Evolutionary conservation across 2,329 filamentous ascomycete genomes (phyloP), one percentile per base, ranked within the genome.

Genomic region (Rachicladosporium sp.): DNA sequence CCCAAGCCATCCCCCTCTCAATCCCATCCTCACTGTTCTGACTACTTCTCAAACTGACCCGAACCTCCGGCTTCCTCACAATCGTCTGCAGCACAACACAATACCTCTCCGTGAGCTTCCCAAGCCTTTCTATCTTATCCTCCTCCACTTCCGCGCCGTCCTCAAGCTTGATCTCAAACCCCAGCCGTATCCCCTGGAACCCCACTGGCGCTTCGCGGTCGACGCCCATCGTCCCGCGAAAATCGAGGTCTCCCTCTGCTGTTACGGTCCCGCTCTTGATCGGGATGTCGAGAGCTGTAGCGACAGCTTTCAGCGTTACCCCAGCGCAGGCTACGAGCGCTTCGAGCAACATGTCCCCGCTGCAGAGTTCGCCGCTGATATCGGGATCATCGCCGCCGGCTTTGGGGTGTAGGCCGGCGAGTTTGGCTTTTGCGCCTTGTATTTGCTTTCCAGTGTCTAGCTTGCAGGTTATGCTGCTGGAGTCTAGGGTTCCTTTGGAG

Each of bases 261-360:
- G 45, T 55, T 9, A 70, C 61, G 1, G 52, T 61, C 2, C 67
- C 67, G 2, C 52, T 53, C n/a, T 52, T 51, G 31, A 70, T 60
- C 4, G 63, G 63, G 8, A 70, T 62, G 1, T 55, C 57, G 36
- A 70, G 53, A 2, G 65, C 67, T 0, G 67, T 70, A 4, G 66
- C 64, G 2, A 70, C 67, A 7, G 67, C 67, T 46, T 68, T 68
- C 19, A 70, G 55, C n/a, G 67, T 70, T 3, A 70, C 67, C 15
- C 67, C 67, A 1, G 67, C 63, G 50, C 67, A 70, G 3, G 67
- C 67, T 4, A 71, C 67, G 2, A 70, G 57, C 0, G 66, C 66
- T 41, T 70, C 67, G 9, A 70, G 60, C 9, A 71, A 56, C 65
- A 70, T 67, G 46, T 70, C 66, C 9, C 67, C 67, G 0, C 60